phyloP scores from a whole-genome alignment of 495 filamentous ascomycete species.

The Hamigera avellanea region DNA sequence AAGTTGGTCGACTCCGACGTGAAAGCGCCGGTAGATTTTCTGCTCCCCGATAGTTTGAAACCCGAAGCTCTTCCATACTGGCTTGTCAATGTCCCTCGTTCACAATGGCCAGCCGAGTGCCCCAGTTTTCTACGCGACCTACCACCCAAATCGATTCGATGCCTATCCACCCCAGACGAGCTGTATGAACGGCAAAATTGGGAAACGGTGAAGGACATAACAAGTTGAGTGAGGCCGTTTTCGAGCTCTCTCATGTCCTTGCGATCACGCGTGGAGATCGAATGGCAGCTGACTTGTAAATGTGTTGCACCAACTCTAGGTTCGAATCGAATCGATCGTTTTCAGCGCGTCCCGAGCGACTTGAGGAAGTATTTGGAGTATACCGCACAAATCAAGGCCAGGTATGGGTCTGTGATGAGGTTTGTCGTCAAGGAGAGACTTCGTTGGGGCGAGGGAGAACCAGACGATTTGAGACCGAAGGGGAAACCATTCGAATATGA shows the following conservation, averaged over 20 bases:
- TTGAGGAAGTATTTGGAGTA: conserved; percentile 61
- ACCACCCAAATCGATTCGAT: conserved; percentile 32
- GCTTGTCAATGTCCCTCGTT: conserved; percentile 62
- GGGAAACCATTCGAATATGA: conserved; percentile 38
- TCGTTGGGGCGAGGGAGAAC: conserved; percentile 41
- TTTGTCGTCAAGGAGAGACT: conserved; percentile 59
- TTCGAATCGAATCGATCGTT: conserved; percentile 57
- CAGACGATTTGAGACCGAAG: conserved; percentile 27
- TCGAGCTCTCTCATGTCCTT: neutral
- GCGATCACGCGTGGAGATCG: neutral
- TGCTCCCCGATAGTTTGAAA: conserved; percentile 2
- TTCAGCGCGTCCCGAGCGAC: conserved; percentile 63
- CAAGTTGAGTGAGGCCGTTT: conserved; percentile 26
- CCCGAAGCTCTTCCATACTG: conserved; percentile 52
- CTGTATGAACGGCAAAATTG: conserved; percentile 47
- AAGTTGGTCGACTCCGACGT: conserved; percentile 12
- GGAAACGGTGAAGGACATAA: conserved; percentile 49
- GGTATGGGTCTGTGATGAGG: conserved; percentile 61
- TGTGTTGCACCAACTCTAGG: conserved; percentile 15
- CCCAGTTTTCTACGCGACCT: conserved; percentile 54
- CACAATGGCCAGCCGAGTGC: conserved; percentile 49
- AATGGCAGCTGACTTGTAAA: neutral
- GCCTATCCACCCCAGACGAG: conserved; percentile 54
- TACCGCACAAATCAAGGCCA: conserved; percentile 44
- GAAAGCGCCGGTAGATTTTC: conserved; percentile 4